phyloP scores from a whole-genome alignment of 441 rosid genomes.

The Metrosideros polymorpha region DNA sequence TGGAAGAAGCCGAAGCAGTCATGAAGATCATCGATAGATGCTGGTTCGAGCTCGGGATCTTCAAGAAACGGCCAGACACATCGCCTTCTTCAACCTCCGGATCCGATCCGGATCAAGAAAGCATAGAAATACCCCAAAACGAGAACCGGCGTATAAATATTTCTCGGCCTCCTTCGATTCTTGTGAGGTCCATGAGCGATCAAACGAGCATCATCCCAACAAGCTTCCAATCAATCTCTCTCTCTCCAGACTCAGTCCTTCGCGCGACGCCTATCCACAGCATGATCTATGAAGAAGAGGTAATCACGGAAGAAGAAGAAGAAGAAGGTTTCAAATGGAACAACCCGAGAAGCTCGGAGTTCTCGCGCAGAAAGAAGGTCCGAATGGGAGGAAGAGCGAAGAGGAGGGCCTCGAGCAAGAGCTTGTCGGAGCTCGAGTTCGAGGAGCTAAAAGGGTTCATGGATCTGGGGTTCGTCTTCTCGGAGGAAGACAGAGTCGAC shows the following conservation, averaged over 20 bases:
- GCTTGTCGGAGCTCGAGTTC: slow-evolving; percentile 54
- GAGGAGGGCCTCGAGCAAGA: slow-evolving; percentile 20
- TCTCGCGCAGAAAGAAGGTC: not conserved
- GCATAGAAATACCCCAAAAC: not conserved
- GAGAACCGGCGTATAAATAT: slow-evolving; percentile 2
- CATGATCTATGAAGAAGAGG: slow-evolving; percentile 34
- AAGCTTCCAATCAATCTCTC: slow-evolving; percentile 16
- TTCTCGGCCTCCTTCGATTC: slow-evolving; percentile 15
- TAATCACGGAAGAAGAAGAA: slow-evolving; percentile 7
- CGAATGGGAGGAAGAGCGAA: slow-evolving; percentile 7
- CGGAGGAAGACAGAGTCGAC: slow-evolving; percentile 47
- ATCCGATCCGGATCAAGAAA: slow-evolving; percentile 9
- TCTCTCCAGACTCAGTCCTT: slow-evolving; percentile 43
- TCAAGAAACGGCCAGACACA: slow-evolving; percentile 12
- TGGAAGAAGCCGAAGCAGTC: slow-evolving; percentile 22
- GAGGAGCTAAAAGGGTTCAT: slow-evolving; percentile 78
- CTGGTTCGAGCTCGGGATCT: slow-evolving; percentile 40
- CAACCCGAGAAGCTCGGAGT: not conserved
- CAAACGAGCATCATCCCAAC: slow-evolving; percentile 14
- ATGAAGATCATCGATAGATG: slow-evolving; percentile 27
- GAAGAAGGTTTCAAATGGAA: not conserved
- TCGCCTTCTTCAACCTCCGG: not conserved
- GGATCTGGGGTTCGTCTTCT: slow-evolving; percentile 86
- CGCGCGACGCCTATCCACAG: slow-evolving; percentile 18
- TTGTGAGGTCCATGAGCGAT: slow-evolving; percentile 47